Evolutionary conservation across 208 protist species (phyloP).

Genomic region (Acanthamoeba castellanii): DNA sequence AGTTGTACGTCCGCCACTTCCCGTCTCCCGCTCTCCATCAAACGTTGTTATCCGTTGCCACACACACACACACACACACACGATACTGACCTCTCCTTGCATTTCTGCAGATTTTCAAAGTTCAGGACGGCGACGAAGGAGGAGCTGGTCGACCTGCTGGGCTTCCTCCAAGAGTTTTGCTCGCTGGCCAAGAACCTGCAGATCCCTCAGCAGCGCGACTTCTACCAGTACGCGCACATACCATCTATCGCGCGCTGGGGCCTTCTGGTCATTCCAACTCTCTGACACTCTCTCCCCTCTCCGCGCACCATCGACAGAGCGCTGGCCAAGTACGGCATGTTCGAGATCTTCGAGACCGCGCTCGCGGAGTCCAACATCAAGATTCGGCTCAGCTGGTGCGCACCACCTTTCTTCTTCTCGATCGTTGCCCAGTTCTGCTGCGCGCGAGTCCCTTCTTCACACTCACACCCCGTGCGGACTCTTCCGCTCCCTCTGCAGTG

Average conservation of each 20-base stretch:
- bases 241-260: neutral
- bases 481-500: neutral
- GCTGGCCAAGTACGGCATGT: constrained; percentile 60
- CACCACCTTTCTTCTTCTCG: neutral
- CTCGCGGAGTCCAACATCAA: constrained; percentile 24
- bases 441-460: neutral
- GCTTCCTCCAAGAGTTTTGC: constrained; percentile 87
- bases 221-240: constrained; percentile 29
- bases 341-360: constrained; percentile 57
- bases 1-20: constrained; percentile 68
- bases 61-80: too few species aligned
- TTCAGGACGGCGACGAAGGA: constrained; percentile 35
- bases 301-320: neutral
- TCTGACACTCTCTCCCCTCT: neutral
- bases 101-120: constrained; percentile 43
- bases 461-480: neutral
- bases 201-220: constrained; percentile 68
- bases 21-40: neutral
- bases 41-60: too few species aligned
- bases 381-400: constrained; percentile 57
- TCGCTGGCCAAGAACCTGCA: constrained; percentile 85
- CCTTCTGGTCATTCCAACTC: neutral
- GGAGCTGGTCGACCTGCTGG: constrained; percentile 79
- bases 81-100: neutral
- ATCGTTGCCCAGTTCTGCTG: neutral